Conservation (phyloP, 2,329 filamentous ascomycete species). For the Botrytis squamosa region DNA sequence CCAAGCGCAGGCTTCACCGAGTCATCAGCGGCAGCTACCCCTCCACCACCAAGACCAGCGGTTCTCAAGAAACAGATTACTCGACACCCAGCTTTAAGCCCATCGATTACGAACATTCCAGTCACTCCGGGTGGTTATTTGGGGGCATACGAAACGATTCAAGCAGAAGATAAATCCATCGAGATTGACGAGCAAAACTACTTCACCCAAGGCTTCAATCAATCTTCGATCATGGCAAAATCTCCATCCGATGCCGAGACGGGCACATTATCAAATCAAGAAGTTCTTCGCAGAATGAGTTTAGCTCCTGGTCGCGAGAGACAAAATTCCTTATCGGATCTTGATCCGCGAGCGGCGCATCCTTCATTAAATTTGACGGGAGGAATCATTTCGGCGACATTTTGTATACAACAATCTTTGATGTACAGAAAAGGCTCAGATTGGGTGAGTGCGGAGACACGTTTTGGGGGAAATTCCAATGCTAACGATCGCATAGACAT, state of each 20-base stretch:
- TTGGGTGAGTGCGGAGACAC: conserved; percentile 52
- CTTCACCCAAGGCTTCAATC: conserved; percentile 30
- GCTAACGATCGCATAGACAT: conserved; percentile 52
- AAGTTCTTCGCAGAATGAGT: conserved; percentile 48
- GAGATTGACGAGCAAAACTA: conserved; percentile 27
- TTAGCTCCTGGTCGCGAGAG: conserved; percentile 32
- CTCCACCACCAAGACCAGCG: background rate
- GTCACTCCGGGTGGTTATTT: conserved; percentile 37
- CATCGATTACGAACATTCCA: conserved; percentile 34
- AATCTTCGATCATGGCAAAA: conserved; percentile 31
- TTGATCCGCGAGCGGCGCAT: conserved; percentile 51
- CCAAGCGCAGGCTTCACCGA: conserved; percentile 7
- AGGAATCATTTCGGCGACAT: conserved; percentile 66
- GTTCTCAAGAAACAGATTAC: conserved; percentile 27
- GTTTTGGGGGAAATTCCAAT: background rate
- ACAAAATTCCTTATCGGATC: conserved; percentile 52
- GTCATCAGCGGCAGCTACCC: background rate
- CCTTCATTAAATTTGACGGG: conserved; percentile 59
- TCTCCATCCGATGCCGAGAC: conserved; percentile 36
- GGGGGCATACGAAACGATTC: conserved; percentile 28
- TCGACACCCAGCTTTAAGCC: conserved; percentile 35
- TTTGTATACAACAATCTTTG: conserved; percentile 60
- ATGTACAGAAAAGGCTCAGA: conserved; percentile 58
- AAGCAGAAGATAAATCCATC: conserved; percentile 16
- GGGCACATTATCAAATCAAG: conserved; percentile 43